phyloP scores from a whole-genome alignment of 805 yeast genomes.

The Vanderwaltozyma verrucispora region DNA sequence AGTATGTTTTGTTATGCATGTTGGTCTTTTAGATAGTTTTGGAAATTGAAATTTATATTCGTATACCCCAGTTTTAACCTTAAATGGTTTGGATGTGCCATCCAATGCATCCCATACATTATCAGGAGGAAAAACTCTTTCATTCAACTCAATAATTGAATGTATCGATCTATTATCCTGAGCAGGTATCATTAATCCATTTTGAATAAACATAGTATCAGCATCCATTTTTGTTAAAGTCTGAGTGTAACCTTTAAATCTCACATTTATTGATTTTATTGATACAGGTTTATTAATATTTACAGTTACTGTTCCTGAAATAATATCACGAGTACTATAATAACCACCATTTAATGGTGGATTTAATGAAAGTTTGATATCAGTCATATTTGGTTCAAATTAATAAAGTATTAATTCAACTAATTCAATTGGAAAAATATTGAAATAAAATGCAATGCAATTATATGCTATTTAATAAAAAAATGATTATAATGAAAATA shows the following conservation, averaged over 20 bases:
- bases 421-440: not conserved
- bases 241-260: conserved; percentile 33
- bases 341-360: conserved; percentile 24
- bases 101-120: conserved; percentile 25
- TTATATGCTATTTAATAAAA: too few relatives aligned
- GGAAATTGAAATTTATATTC: conserved; percentile 20
- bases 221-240: conserved; percentile 20
- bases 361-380: conserved; percentile 10
- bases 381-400: conserved; percentile 10
- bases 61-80: conserved; percentile 21
- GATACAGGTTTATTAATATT: conserved; percentile 18
- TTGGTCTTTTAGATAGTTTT: conserved; percentile 18
- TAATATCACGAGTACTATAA: conserved; percentile 21
- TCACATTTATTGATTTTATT: conserved; percentile 37
- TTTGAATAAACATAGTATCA: conserved; percentile 11
- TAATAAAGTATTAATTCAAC: not conserved
- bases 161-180: conserved; percentile 22
- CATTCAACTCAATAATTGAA: conserved; percentile 11
- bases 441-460: too few relatives aligned
- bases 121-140: conserved; percentile 25
- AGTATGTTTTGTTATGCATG: conserved; percentile 18
- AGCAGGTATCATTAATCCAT: conserved; percentile 19
- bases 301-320: conserved; percentile 21
- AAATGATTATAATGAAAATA: too few relatives aligned
- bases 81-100: conserved; percentile 22